Evolutionary conservation across 2,329 filamentous ascomycete species (phyloP).

Genomic region (Epichloe baconii): DNA sequence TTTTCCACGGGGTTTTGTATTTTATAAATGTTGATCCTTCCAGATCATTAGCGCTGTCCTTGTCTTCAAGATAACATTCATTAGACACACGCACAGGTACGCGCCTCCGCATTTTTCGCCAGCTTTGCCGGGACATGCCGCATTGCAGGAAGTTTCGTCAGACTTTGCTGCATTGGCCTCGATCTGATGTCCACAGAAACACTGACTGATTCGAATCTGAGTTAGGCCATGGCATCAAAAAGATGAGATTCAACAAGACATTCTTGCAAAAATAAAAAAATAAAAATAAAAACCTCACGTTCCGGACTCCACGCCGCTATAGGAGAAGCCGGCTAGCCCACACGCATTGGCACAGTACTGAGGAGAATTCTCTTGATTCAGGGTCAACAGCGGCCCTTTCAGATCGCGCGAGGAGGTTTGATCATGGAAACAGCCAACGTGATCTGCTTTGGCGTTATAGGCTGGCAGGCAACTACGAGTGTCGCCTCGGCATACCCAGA

Average conservation of each 20-base stretch:
- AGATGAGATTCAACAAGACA: neutral
- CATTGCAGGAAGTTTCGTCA: neutral
- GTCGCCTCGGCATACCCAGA: neutral
- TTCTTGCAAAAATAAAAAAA: neutral
- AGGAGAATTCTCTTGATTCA: neutral
- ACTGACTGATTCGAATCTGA: neutral
- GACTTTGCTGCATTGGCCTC: neutral
- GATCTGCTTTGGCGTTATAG: neutral
- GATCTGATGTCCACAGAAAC: neutral
- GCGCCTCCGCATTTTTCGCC: neutral
- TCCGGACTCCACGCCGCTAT: constrained; percentile 7
- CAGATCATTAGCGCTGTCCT: neutral
- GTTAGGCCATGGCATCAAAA: fast-evolving
- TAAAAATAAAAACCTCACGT: constrained; percentile 2
- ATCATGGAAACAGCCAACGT: neutral
- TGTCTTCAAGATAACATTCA: too few relatives aligned
- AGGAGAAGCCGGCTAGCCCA: constrained; percentile 8
- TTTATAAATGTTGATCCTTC: neutral
- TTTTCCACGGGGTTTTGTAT: neutral
- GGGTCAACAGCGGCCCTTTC: neutral
- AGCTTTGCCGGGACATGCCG: neutral
- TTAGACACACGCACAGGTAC: neutral
- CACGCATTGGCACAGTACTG: constrained; percentile 10
- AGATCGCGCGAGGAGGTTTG: neutral
- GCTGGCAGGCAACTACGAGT: neutral